Percentiles rank a stretch among this genome's conserved stretches.
Evolutionary conservation across 2,329 filamentous ascomycete genomes (phyloP).

Genomic region (Colletotrichum abscissum): DNA sequence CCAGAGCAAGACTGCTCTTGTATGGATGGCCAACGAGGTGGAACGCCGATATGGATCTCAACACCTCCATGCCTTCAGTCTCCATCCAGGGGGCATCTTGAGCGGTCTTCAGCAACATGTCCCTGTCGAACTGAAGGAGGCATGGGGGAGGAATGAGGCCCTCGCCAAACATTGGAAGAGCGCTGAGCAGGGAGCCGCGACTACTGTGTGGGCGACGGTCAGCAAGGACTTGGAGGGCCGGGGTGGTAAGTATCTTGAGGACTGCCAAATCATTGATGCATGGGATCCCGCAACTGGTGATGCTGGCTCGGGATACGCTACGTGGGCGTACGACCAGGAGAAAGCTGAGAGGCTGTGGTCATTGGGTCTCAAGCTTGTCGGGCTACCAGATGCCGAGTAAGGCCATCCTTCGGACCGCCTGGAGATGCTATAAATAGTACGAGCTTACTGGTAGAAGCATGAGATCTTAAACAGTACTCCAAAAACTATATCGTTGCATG

Average conservation of each 20-base stretch:
- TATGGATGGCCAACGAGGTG: slow-evolving; percentile 53
- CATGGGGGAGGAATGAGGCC: neutral
- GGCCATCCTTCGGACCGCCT: no score
- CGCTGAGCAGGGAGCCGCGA: slow-evolving; percentile 54
- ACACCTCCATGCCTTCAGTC: slow-evolving; percentile 52
- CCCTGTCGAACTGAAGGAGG: neutral
- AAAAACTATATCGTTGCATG: no score
- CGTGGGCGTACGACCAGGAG: slow-evolving; percentile 32
- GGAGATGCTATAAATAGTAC: no score
- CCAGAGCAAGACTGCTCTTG: slow-evolving; percentile 61
- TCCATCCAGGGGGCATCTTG: slow-evolving; percentile 57
- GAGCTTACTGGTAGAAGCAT: no score
- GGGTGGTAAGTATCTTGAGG: slow-evolving; percentile 50
- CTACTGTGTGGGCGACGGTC: slow-evolving; percentile 51
- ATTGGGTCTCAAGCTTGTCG: neutral
- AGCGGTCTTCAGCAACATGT: neutral
- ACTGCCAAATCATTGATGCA: neutral
- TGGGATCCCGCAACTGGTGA: neutral
- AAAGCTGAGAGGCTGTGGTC: neutral
- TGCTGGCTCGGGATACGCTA: slow-evolving; percentile 30
- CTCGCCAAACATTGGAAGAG: slow-evolving; percentile 19
- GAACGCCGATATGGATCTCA: slow-evolving; percentile 35
- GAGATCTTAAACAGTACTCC: no score
- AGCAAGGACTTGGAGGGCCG: slow-evolving; percentile 49
- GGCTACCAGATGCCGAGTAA: neutral